Evolutionary conservation across 2,329 filamentous ascomycete genomes (phyloP), one percentile per base, ranked within the genome.

Genomic region (Fusarium abutilonis): DNA sequence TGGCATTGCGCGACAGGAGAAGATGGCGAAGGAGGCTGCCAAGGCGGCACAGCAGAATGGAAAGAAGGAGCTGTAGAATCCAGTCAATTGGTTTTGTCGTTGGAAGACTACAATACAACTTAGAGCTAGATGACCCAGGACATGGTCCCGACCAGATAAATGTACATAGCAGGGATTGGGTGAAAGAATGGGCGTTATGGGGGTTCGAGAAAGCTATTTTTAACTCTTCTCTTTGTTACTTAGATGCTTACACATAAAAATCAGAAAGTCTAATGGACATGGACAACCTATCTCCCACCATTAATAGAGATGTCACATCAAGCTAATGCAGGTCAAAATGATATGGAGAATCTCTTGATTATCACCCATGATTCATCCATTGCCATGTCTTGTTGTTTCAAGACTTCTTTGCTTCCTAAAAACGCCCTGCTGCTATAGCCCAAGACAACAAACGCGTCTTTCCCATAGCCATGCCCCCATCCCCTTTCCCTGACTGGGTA

Each of bases 1-100:
- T 2, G 81, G 86, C 63, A 91, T 97, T 71, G 89, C 90, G 53
- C 84, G 90, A 65, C 81, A 84, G 66, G 94, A 97, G 81, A 97
- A 98, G 83, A 80, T 87, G 72, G 88, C 86, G 52, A 97, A 96
- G 81, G 87, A 89, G 74, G 81, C 79, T 48, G 87, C 85, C 28
- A 89, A 86, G 5, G 66, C 65, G 3, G 67, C 64, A 11, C 55
- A 67, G 35, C 55, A 64, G 36, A 57, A 48, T 9, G 71, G 60
- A 1, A 77, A 76, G 67, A 79, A 79, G 64, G 63, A 70, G 39
- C 67, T 69, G 39, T 73, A 58, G 56, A 29, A 35, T 39, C 15
- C 19, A 21, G 11, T 19, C 5, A 17, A 15, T 26, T 19, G 29
- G 13, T 9, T 23, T 43, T 38, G 19, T 34, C 23, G n/a, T 15